These are phyloP conservation scores for Macrophomina phaseolina DNA, from an alignment of 2,329 filamentous ascomycete genomes.

Conservation along the genomic window DNA sequence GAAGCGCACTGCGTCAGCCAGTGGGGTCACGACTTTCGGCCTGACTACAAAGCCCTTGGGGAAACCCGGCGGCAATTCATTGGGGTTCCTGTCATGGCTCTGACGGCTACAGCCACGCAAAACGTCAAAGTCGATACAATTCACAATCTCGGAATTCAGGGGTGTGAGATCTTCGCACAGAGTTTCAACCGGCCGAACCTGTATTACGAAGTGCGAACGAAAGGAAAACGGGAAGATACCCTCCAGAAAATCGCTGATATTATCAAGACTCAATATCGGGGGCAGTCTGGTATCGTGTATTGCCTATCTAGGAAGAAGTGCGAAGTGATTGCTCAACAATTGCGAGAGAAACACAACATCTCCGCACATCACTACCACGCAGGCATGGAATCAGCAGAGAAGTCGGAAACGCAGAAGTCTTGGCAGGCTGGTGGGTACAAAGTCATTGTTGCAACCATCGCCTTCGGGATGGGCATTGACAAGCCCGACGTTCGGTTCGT, in stretches of 20 bases:
- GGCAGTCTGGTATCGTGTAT: conserved; percentile 89
- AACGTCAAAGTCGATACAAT: conserved; percentile 93
- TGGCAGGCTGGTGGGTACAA: conserved; percentile 85
- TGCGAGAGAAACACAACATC: conserved; percentile 68
- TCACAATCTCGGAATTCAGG: conserved; percentile 82
- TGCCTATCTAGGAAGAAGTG: conserved; percentile 85
- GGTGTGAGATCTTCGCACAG: conserved; percentile 81
- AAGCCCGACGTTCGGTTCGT: conserved; percentile 97
- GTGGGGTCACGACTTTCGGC: conserved; percentile 98
- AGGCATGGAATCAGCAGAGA: conserved; percentile 70
- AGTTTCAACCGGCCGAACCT: conserved; percentile 98
- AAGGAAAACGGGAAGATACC: conserved; percentile 65
- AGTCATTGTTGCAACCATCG: conserved; percentile 96
- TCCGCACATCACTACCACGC: conserved; percentile 87
- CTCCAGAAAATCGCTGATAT: conserved; percentile 64
- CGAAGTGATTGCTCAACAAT: conserved; percentile 75
- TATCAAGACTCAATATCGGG: conserved; percentile 72
- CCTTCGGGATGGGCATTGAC: conserved; percentile 99
- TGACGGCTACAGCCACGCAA: conserved; percentile 93
- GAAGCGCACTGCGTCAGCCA: conserved; percentile 99
- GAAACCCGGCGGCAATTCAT: conserved; percentile 74
- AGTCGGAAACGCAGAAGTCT: conserved; percentile 71
- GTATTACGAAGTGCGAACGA: conserved; percentile 81
- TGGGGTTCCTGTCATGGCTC: conserved; percentile 86
- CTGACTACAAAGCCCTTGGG: conserved; percentile 89